These are phyloP conservation scores for Coemansia umbellata DNA, from an alignment of 192 early-diverging fungal genomes.

Conservation along the genomic window DNA sequence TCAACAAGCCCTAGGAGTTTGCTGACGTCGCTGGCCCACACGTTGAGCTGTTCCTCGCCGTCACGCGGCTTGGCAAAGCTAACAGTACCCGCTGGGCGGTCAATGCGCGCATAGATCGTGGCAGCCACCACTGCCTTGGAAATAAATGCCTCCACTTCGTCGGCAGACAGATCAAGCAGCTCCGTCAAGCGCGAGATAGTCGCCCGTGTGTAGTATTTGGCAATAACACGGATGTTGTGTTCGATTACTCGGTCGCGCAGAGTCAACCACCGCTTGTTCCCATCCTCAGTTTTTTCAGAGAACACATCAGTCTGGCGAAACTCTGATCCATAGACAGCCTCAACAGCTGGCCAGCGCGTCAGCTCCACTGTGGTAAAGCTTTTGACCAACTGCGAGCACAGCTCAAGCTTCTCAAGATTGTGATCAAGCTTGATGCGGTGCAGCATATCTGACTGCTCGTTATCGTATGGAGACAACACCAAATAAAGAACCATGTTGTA, in stretches of 20 bases:
- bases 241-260: slow-evolving; percentile 95
- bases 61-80: slow-evolving; percentile 81
- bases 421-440: slow-evolving; percentile 82
- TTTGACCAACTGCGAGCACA: slow-evolving; percentile 82
- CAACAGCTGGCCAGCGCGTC: slow-evolving; percentile 92
- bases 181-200: slow-evolving; percentile 81
- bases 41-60: slow-evolving; percentile 86
- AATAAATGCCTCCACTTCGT: slow-evolving; percentile 88
- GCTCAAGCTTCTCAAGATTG: slow-evolving; percentile 66
- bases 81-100: slow-evolving; percentile 86
- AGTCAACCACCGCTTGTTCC: slow-evolving; percentile 72
- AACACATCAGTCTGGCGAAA: slow-evolving; percentile 77
- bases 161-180: slow-evolving; percentile 77
- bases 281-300: slow-evolving; percentile 64
- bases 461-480: slow-evolving; percentile 86
- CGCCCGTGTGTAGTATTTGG: slow-evolving; percentile 92
- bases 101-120: slow-evolving; percentile 94
- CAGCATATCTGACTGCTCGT: slow-evolving; percentile 94
- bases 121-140: slow-evolving; percentile 91
- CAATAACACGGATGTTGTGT: slow-evolving; percentile 97
- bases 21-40: slow-evolving; percentile 91
- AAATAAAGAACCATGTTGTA: slow-evolving; percentile 83
- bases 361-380: slow-evolving; percentile 90
- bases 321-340: slow-evolving; percentile 78
- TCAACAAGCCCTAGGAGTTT: slow-evolving; percentile 86